Conservation (phyloP, 495 filamentous ascomycete genomes). For the Daldinia vernicosa region DNA sequence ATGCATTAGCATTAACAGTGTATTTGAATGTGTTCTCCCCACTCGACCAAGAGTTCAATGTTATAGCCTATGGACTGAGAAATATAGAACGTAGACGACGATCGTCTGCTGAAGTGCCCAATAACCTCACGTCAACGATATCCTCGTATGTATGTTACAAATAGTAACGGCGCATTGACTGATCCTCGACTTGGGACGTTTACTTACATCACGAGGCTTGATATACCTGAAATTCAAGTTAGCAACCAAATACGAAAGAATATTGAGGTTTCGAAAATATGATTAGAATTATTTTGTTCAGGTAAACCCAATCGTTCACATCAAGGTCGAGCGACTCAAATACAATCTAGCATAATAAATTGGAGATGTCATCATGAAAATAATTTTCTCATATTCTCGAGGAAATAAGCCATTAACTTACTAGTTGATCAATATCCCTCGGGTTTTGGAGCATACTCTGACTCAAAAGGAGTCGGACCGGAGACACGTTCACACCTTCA, state of each 20-base stretch:
- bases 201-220: neutral
- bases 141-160: neutral
- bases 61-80: neutral
- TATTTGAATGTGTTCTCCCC: neutral
- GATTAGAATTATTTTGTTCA: conserved; percentile 15
- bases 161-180: neutral
- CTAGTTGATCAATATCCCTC: neutral
- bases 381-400: neutral
- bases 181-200: neutral
- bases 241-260: conserved; percentile 10
- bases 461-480: neutral
- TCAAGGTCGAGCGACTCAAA: conserved; percentile 50
- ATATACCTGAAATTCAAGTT: conserved; percentile 16
- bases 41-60: neutral
- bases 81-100: neutral
- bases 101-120: neutral
- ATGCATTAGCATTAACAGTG: neutral
- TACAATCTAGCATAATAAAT: conserved; percentile 52
- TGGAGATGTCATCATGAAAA: conserved; percentile 47
- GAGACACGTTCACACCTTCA: neutral
- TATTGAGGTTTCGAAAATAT: neutral
- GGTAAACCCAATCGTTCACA: conserved; percentile 48
- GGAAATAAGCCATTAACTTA: conserved; percentile 16
- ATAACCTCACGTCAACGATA: neutral
- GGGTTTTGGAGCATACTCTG: neutral